Percentiles rank a stretch among this genome's conserved stretches.
Conservation (phyloP, 306 rosid genomes). For the Gastrolobium villosum region DNA sequence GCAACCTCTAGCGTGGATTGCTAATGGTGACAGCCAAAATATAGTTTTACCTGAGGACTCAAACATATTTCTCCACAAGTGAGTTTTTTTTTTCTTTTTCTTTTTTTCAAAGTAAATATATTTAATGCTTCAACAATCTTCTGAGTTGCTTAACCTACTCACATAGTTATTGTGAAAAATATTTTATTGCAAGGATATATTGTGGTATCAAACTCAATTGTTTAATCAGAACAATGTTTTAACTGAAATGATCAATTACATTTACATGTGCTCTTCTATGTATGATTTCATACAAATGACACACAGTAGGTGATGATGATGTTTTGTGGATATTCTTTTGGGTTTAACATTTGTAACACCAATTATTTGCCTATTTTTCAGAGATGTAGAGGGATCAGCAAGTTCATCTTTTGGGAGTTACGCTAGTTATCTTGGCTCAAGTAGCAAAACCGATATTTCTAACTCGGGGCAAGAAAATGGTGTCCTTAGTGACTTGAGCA, state of each 20-base stretch:
- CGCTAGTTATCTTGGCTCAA: conserved; percentile 47
- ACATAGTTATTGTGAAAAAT: not conserved
- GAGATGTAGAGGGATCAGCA: conserved; percentile 83
- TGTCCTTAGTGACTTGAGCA: conserved; percentile 42
- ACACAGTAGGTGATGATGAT: conserved; percentile 4
- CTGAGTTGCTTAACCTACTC: conserved; percentile 1
- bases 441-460: conserved; percentile 36
- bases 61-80: conserved; percentile 74
- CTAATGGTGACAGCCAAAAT: conserved; percentile 58
- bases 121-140: conserved; percentile 8
- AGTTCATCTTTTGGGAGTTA: conserved; percentile 51
- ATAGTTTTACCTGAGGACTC: conserved; percentile 69
- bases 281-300: not conserved
- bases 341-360: conserved; percentile 1
- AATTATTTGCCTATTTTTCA: conserved; percentile 40
- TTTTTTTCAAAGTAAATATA: conserved; percentile 43
- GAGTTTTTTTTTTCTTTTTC: conserved; percentile 49
- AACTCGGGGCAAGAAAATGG: conserved; percentile 41
- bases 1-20: conserved; percentile 79
- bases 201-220: not conserved
- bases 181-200: conserved; percentile 1
- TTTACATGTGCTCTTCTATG: not conserved
- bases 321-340: not conserved
- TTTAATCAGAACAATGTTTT: not conserved
- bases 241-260: not conserved